phyloP scores from a whole-genome alignment of 129 eudicot species.

The Tanacetum coccineum region DNA sequence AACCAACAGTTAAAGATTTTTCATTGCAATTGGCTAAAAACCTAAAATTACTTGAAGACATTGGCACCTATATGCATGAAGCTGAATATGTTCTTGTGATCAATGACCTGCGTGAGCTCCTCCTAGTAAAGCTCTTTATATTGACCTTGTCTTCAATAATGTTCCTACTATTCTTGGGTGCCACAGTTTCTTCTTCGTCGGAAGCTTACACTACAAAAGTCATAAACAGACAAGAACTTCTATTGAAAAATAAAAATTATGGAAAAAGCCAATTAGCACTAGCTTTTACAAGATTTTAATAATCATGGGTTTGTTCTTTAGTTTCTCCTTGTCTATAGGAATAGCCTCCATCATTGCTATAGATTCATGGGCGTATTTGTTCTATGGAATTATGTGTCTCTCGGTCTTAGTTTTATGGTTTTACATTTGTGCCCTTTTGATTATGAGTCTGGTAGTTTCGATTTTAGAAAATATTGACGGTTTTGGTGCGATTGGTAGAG shows the following conservation, averaged over 20 bases:
- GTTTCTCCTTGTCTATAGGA: not conserved
- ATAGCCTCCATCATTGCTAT: constrained; percentile 1
- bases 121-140: not conserved
- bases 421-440: constrained; percentile 24
- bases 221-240: constrained; percentile 15
- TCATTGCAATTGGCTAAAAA: constrained; percentile 1
- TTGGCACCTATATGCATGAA: not conserved
- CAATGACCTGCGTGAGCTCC: not conserved
- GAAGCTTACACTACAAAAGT: constrained; percentile 29
- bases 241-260: constrained; percentile 14
- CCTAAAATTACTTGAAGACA: constrained; percentile 18
- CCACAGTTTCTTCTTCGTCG: constrained; percentile 26
- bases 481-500: constrained; percentile 18
- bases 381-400: not conserved
- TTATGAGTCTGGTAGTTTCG: constrained; percentile 37
- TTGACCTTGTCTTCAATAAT: constrained; percentile 6
- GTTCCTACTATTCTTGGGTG: constrained; percentile 21
- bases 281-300: constrained; percentile 27
- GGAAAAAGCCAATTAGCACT: constrained; percentile 15
- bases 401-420: not conserved
- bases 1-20: constrained; percentile 6
- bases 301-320: not conserved
- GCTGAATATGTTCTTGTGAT: not conserved
- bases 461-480: constrained; percentile 42
- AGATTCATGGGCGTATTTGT: constrained; percentile 7